Evolutionary conservation across 1,284 basidiomycete genomes (phyloP).

Genomic region (Tylopilus sp.): DNA sequence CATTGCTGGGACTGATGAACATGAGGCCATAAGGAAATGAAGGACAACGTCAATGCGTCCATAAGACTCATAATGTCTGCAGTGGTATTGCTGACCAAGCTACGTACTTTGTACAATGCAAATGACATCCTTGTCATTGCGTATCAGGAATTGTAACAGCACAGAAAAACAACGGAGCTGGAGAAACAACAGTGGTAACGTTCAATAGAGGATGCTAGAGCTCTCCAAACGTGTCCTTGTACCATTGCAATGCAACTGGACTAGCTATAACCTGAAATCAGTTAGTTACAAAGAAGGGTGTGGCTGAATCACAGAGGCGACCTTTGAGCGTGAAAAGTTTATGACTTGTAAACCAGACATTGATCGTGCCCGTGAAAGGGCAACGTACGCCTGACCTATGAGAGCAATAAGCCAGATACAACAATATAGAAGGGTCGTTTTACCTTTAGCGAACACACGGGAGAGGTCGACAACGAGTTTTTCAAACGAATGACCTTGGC

Average conservation of each 20-base stretch:
- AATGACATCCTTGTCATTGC: too few species aligned
- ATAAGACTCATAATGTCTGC: too few species aligned
- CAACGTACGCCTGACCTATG: neutral
- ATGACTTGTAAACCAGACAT: neutral
- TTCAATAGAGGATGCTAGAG: too few species aligned
- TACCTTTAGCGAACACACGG: neutral
- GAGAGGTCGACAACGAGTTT: constrained; percentile 2
- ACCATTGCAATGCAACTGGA: neutral
- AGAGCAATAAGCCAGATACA: neutral
- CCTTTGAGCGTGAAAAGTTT: neutral
- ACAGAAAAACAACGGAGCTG: too few species aligned
- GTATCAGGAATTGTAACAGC: too few species aligned
- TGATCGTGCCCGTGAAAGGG: neutral
- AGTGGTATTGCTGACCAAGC: too few species aligned
- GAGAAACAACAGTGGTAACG: too few species aligned
- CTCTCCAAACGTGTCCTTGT: neutral
- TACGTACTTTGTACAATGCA: too few species aligned
- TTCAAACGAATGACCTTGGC: constrained; percentile 3
- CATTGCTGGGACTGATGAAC: too few species aligned
- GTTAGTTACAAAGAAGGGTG: neutral
- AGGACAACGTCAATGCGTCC: too few species aligned
- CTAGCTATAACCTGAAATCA: neutral
- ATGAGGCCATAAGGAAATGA: too few species aligned
- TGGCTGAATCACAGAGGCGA: too few species aligned
- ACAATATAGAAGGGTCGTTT: neutral